Percentiles rank a stretch among this genome's conserved stretches.
Evolutionary conservation across 257 asterid species (phyloP).

Genomic region (Voacanga thouarsii): DNA sequence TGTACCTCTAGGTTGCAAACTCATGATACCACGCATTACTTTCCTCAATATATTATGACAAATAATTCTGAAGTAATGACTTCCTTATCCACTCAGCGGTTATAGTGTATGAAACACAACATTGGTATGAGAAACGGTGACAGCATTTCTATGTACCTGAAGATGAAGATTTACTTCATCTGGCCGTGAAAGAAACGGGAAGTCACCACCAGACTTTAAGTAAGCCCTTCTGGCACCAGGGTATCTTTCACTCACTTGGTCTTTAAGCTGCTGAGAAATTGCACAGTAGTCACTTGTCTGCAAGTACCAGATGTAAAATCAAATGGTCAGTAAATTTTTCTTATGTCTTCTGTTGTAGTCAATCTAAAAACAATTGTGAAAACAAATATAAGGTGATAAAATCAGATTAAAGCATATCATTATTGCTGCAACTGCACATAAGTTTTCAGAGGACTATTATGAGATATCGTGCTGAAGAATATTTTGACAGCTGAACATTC

Average conservation of each 20-base stretch:
- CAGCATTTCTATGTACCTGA: constrained; percentile 49
- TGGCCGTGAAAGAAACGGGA: constrained; percentile 92
- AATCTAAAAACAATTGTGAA: not conserved
- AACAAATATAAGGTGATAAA: not conserved
- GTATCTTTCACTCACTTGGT: constrained; percentile 80
- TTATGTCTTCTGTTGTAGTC: not conserved
- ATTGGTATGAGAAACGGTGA: not conserved
- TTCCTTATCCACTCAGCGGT: not conserved
- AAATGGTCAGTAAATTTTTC: constrained; percentile 4
- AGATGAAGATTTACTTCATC: constrained; percentile 98
- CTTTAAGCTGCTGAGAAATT: constrained; percentile 80
- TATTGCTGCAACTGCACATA: not conserved
- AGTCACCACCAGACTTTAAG: constrained; percentile 89
- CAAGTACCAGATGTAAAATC: constrained; percentile 22
- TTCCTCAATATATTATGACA: not conserved
- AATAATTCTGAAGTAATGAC: not conserved
- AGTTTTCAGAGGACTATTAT: not conserved
- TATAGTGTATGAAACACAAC: not conserved
- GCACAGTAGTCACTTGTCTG: constrained; percentile 94
- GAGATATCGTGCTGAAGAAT: not conserved
- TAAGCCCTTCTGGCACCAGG: constrained; percentile 91
- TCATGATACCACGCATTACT: not conserved
- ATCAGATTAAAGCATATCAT: not conserved
- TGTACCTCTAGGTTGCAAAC: not conserved
- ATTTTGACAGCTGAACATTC: not conserved